Evolutionary conservation across 1,284 basidiomycete species (phyloP).

Genomic region (Binderoboletus segoi): DNA sequence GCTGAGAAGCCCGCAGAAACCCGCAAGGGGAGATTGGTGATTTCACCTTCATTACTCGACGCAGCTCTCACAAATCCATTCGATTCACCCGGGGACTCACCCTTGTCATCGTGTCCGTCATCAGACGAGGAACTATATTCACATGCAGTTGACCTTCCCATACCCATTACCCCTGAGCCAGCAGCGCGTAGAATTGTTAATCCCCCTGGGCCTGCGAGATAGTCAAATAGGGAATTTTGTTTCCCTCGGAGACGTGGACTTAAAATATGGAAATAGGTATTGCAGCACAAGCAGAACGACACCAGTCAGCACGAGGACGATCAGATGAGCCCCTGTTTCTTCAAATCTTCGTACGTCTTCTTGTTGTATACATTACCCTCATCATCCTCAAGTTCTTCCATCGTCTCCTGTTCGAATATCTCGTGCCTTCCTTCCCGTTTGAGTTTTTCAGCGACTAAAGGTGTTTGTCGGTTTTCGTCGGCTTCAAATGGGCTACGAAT

Average conservation of each 20-base stretch:
- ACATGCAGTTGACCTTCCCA: slow-evolving; percentile 63
- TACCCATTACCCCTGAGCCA: slow-evolving; percentile 53
- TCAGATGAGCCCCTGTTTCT: slow-evolving; percentile 87
- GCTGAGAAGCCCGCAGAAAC: slow-evolving; percentile 45
- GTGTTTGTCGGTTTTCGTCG: background rate
- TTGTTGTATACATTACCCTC: slow-evolving; percentile 95
- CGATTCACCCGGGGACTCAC: slow-evolving; percentile 63
- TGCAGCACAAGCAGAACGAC: slow-evolving; percentile 16
- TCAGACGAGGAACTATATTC: slow-evolving; percentile 82
- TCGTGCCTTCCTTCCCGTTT: slow-evolving; percentile 93
- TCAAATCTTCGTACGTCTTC: slow-evolving; percentile 89
- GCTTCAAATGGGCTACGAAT: slow-evolving; percentile 1
- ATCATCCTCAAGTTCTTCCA: slow-evolving; percentile 96
- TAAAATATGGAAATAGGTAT: slow-evolving; percentile 7
- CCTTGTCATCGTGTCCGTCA: slow-evolving; percentile 71
- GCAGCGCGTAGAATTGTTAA: slow-evolving; percentile 35
- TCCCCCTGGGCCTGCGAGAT: slow-evolving; percentile 11
- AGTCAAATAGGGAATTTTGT: slow-evolving; percentile 7
- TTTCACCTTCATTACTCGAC: slow-evolving; percentile 51
- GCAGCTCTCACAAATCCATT: slow-evolving; percentile 62
- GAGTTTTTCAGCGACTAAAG: slow-evolving; percentile 88
- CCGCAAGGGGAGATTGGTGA: slow-evolving; percentile 51
- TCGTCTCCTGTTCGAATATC: slow-evolving; percentile 88
- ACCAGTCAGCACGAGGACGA: slow-evolving; percentile 1
- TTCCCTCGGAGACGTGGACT: background rate